Conservation (phyloP, 192 early-diverging fungal genomes). For the Rhizophagus clarus region DNA sequence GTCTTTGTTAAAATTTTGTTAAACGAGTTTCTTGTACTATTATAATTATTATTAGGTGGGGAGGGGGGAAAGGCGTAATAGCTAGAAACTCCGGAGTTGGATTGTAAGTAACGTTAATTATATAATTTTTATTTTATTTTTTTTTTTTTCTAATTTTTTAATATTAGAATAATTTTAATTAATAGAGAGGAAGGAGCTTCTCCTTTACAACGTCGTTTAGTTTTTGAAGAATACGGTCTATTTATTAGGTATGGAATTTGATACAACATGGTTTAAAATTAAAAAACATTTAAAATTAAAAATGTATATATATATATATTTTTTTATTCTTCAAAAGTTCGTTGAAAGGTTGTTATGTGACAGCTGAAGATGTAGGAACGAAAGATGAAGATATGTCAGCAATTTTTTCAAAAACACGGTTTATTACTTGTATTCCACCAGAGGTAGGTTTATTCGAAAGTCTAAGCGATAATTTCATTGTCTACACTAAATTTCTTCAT, state of each 20-base stretch:
- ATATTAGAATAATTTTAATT: background rate
- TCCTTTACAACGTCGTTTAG: constrained; percentile 19
- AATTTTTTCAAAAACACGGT: constrained; percentile 40
- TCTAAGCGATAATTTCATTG: background rate
- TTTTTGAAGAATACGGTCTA: constrained; percentile 48
- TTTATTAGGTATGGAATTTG: constrained; percentile 32
- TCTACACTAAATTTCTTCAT: background rate
- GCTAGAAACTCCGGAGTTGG: constrained; percentile 45
- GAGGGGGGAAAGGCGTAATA: constrained; percentile 50
- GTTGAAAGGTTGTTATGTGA: constrained; percentile 46
- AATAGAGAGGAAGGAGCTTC: background rate
- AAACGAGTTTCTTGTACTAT: background rate
- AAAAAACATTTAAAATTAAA: background rate
- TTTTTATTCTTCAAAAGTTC: constrained; percentile 17
- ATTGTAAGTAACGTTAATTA: constrained; percentile 14
- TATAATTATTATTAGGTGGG: constrained; percentile 37
- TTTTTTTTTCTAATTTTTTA: background rate
- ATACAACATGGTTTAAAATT: background rate
- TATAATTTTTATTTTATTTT: background rate
- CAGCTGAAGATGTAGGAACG: constrained; percentile 48
- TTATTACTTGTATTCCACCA: constrained; percentile 47
- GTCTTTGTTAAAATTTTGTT: background rate
- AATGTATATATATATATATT: background rate
- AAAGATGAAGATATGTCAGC: constrained; percentile 38
- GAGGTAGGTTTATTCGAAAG: background rate